Evolutionary conservation across 2,329 filamentous ascomycete genomes (phyloP), one percentile per base, ranked within the genome.

Genomic region (Bisporella sp.): DNA sequence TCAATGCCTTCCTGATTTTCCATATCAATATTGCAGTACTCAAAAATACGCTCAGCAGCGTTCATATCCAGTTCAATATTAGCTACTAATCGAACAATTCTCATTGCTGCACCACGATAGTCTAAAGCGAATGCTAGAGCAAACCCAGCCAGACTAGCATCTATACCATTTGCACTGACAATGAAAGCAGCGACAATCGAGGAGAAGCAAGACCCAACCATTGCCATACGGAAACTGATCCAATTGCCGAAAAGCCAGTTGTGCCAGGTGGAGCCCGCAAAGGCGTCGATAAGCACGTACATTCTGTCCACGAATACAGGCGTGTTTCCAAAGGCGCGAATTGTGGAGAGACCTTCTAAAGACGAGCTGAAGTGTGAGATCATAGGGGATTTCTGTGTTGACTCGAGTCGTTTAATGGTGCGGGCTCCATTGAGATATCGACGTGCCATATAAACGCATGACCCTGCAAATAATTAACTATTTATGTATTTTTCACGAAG

Each of bases 31-130:
- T 82, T 76, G 0, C 81, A 77, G 64, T 90, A 91, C 64, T 90
- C 86, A 5, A 88, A 71, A 13, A 91, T 79, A 41, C 87, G 75
- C 67, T 90, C 87, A 0, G 82, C 81, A 0, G 85, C 78, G 61
- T 89, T 89, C 84, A 90, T 89, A 61, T 86, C 79, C 5, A 89
- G 69, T 62, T 91, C 87, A 28, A 87, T 70, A 52, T 78, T 81
- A 1, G 84, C 77, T 62, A 86, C 87, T 44, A 81, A 69, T 4
- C 82, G 74, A 35, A 89, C 76, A 0, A 78, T 74, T 75, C 77
- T 83, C 42, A 82, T 75, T 52, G 89, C 76, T 12, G 75, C 73
- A 29, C 69, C 69, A 0, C 82, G 78, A 62, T 88, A 87, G 50
- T 84, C 79, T 39, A 90, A 70, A 0, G 85, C 78, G 66, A 90